Evolutionary conservation across 163 green algal species (phyloP).

Genomic region (Scenedesmus sp.): DNA sequence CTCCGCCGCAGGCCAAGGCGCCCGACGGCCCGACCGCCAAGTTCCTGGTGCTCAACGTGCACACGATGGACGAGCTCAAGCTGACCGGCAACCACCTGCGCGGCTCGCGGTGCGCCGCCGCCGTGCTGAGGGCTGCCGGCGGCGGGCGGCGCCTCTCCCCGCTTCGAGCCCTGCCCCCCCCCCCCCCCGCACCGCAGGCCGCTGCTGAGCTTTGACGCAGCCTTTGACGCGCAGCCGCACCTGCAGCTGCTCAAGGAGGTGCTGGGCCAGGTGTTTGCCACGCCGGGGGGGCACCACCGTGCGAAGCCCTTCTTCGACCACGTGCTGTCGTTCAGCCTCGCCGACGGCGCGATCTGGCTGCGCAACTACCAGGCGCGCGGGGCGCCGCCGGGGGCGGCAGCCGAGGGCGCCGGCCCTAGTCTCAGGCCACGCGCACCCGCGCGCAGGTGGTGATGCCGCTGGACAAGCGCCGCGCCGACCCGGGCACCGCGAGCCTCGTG

Average conservation of each 20-base stretch:
- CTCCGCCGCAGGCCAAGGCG: conserved; percentile 66
- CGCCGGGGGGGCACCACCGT: conserved; percentile 89
- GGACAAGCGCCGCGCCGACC: conserved; percentile 77
- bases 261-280: conserved; percentile 91
- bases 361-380: conserved; percentile 94
- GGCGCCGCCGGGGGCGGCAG: too few relatives aligned
- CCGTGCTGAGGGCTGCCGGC: not conserved
- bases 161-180: too few relatives aligned
- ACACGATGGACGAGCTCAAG: conserved; percentile 97
- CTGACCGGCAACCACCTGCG: conserved; percentile 96
- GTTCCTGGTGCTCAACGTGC: conserved; percentile 89
- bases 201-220: conserved; percentile 85
- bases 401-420: too few relatives aligned
- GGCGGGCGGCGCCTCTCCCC: too few relatives aligned
- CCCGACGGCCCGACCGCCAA: conserved; percentile 87
- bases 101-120: conserved; percentile 58
- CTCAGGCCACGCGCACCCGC: too few relatives aligned
- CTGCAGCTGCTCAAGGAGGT: conserved; percentile 95
- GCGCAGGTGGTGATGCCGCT: conserved; percentile 74
- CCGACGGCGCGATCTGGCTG: conserved; percentile 95
- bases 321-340: conserved; percentile 89
- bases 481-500: conserved; percentile 76
- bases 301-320: conserved; percentile 99
- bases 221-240: conserved; percentile 91
- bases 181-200: conserved; percentile 61